Evolutionary conservation across 306 rosid genomes (phyloP), one percentile per base, ranked within the genome.

Genomic region (Prunus fruticosa): DNA sequence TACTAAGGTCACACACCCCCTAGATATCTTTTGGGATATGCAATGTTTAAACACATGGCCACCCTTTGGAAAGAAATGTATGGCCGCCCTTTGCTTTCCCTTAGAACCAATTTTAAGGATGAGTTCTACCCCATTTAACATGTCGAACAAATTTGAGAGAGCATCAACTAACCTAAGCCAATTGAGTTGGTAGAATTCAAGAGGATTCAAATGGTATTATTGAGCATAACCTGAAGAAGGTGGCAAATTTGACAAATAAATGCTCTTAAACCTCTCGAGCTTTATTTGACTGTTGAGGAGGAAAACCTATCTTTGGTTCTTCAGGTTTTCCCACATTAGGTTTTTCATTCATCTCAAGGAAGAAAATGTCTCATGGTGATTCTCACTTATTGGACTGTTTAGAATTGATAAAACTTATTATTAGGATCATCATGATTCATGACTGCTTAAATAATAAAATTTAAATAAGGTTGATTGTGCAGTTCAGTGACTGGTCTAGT

Each of bases 131-230:
- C n/a, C 4, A 22, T 41, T 45, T 65, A 66, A 66, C 71, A 67
- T 6, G 14, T 47, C 71, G 22, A 46, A 12, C 43, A 67, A 22
- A 67, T 67, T 22, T 30, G 32, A 43, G 54, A 67, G 71, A 20
- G 27, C n/a, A 23, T 45, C 54, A 20, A 45, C 2, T 67, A 45
- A 45, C 54, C 20, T 43, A n/a, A 45, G 18, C 53, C 53, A 12
- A 23, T 67, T 67, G 53, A 45, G 6, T 67, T 45, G 8, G 54
- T 22, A 45, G 34, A 22, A 20, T 20, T 54, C 14, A 10, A 8
- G 54, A 66, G 71, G 71, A 41, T 66, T 66, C 52, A 66, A 66
- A 66, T n/a, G 30, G 30, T 10, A n/a, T 56, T 38, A 65, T 4
- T 41, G 6, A 66, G 28, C 32, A 46, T 67, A n/a, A 23, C 72